Evolutionary conservation across 805 yeast genomes (phyloP), one percentile per base, ranked within the genome.

Genomic region (Suhomyces pyralidae): DNA sequence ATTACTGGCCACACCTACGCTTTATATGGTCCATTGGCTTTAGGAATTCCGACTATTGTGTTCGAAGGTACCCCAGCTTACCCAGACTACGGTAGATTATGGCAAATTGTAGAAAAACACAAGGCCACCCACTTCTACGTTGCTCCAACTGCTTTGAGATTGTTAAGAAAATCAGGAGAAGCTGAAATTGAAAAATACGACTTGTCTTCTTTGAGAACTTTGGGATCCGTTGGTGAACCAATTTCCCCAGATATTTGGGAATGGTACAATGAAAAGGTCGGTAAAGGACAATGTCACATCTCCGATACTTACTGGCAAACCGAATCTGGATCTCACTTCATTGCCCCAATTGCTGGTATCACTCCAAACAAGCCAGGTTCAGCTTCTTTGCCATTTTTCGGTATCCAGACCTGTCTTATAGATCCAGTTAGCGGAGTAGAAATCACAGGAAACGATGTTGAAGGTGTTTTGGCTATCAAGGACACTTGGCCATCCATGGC

Each of bases 291-390:
- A 67, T 81, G 88, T 62, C 86, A 87, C 66, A 82, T 88, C 56
- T 78, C 86, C 63, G 96, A 88, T 71, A 88, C 96, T 36, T 88
- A 87, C 77, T 88, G 96, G 96, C 92, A 87, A 76, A 88, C 96
- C 3, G 96, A 88, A 71, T 82, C 90, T 14, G 94, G 94, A 45
- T 83, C 92, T 46, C 94, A 88, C 66, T 74, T 88, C 65, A 81
- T 88, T 55, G 81, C 91, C 40, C 91, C 93, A 54, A 67, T 88
- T 54, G 90, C 94, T 47, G 82, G 82, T 57, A 80, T 86, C 40
- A 83, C 89, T 22, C 90, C 93, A 61, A 85, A 85, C 67, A 88
- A 88, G 69, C 92, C 96, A 12, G 96, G 96, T 53, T 83, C 90
- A 44, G 94, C 94, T 2, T 84, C 93, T 5, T 80, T 86, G 66